phyloP scores from a whole-genome alignment of 225 moss, liverwort and hornwort species.

The Asterella californica region DNA sequence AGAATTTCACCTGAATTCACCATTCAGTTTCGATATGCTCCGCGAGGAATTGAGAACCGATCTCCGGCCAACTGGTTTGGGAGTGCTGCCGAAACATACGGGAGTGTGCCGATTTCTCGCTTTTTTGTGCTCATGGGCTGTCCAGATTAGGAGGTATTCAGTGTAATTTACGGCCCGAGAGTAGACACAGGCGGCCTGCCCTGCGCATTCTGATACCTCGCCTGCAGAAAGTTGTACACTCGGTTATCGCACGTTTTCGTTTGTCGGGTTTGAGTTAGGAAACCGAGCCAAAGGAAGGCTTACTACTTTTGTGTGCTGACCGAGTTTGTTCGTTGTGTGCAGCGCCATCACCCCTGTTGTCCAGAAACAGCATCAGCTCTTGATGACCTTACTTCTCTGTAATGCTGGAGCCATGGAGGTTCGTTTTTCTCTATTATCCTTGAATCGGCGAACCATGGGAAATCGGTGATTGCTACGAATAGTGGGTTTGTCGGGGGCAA shows the following conservation, averaged over 20 bases:
- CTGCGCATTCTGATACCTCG: neutral
- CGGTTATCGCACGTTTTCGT: neutral
- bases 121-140: too few species aligned
- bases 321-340: constrained; percentile 24
- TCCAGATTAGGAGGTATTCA: neutral
- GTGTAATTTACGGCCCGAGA: neutral
- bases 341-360: constrained; percentile 80
- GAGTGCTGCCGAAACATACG: too few species aligned
- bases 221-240: neutral
- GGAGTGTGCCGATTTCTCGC: too few species aligned
- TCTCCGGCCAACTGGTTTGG: neutral
- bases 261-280: neutral
- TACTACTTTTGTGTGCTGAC: neutral
- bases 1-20: neutral
- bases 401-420: constrained; percentile 98
- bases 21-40: neutral
- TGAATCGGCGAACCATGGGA: too few species aligned
- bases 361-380: constrained; percentile 78
- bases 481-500: neutral
- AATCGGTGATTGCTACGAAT: neutral
- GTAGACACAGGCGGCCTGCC: neutral
- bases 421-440: neutral
- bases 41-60: neutral
- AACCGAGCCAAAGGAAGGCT: neutral
- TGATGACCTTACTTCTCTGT: constrained; percentile 87